A percentile compares a stretch with the other conserved stretches of the same genome.
Conservation (phyloP, 169 alveolate genomes). For the Plasmodium cynomolgi region DNA sequence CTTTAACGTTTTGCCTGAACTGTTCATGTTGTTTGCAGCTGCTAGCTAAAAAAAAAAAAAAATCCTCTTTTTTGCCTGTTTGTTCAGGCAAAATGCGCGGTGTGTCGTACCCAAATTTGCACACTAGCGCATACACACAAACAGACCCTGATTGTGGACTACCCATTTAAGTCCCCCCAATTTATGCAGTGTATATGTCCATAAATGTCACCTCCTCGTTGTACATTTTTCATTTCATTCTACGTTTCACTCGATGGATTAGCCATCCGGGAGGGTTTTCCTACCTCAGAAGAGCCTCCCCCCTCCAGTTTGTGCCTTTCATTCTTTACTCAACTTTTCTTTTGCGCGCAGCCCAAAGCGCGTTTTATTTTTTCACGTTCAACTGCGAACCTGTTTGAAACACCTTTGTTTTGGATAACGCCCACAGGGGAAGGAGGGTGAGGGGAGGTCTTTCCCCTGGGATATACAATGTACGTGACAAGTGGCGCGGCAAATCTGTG, state of each 20-base stretch:
- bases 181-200: neutral
- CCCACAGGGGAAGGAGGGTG: neutral
- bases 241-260: neutral
- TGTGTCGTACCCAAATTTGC: neutral
- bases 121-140: neutral
- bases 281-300: neutral
- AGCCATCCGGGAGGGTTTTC: neutral
- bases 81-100: neutral
- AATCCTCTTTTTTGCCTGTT: neutral
- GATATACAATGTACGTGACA: neutral
- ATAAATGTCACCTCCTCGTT: neutral
- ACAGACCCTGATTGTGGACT: neutral
- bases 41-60: neutral
- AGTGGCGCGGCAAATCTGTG: neutral
- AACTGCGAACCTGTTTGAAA: neutral
- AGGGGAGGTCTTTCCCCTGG: neutral
- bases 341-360: neutral
- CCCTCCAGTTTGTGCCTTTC: neutral
- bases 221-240: neutral
- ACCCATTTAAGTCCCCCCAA: neutral
- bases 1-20: neutral
- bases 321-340: neutral
- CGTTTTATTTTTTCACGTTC: neutral
- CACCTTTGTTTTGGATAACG: neutral
- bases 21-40: neutral